Base-by-base conservation (phyloP, 345 rosid species). In the Syzygium oleosum region DNA sequence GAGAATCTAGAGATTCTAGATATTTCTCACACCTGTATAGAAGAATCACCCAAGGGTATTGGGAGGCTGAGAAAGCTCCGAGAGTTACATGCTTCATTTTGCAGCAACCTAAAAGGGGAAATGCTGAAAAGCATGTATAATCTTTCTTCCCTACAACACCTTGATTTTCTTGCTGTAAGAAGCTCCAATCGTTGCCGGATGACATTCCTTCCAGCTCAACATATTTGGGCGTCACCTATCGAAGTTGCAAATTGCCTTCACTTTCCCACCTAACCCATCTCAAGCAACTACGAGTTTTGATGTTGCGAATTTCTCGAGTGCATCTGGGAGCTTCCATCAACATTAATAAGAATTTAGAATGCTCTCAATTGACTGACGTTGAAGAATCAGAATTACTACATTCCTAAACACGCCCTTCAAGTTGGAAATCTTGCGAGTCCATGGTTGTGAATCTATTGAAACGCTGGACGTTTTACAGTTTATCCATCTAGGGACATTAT, bases 371-470 rank as follows among this genome's bases (percentile, higher is more conserved):
- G 19, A 14, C 19, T 15, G 73, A n/a, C 4, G 19, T n/a, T 61
- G 73, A 61, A 61, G 73, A n/a, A n/a, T 14, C 9, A 31, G 38
- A 65, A 65, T 29, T 8, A 29, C 22, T 22, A 65, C 22, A 7
- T 65, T 11, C 41, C 77, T 29, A 15, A 29, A 65, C 77, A 29
- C 22, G 19, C 41, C 38, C 38, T 65, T 29, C 21, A 29, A 65
- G 38, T 65, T 65, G 41, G 77, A 65, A 65, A 6, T 29, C 77
- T 65, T 65, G 38, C 0, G 1, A 14, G 77, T 65, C 41, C 3
- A 4, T 17, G 9, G 0, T 0, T 65, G 22, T 14, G 2, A 7
- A 1, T 65, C 77, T 65, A 29, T 65, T 9, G 19, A 65, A 65
- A 29, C 19, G 31, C 2, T 29, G 21, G 77, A 65, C 1, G 5